Base-by-base conservation (phyloP, 495 filamentous ascomycete species). In the Lasiosphaeria miniovina region DNA sequence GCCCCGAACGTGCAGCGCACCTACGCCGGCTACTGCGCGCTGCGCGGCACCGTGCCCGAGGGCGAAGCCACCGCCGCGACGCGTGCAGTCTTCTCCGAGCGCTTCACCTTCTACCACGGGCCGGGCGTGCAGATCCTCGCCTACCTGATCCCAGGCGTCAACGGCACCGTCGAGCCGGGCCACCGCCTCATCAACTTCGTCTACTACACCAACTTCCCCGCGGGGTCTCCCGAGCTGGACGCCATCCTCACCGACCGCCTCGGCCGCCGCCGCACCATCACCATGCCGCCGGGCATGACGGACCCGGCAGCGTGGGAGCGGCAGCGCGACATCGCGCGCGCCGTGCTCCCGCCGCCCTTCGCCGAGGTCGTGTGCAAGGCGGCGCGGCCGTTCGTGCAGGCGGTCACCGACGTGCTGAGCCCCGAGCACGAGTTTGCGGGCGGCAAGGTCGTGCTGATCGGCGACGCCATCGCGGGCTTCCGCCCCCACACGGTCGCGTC, bases 61-160 rank as follows among this genome's bases (percentile, higher is more conserved):
- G 88, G 90, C 74, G 82, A 84, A 61, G 87, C 85, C 17, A 90
- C 94, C 64, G 91, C 93, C 65, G 84, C 88, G 57, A 69, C 82
- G 0, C 88, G 91, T 33, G 80, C 81, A 24, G 70, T 81, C 12
- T 78, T 85, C 45, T 72, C 84, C 52, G 86, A 90, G 55, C 61
- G 65, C 0, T 78, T 80, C 66, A 78, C 75, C 48, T 82, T 78
- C 65, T 81, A 73, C 65, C 75, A 77, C 60, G 65, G 68, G 15
- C 65, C 66, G 9, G 72, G 73, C n/a, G 65, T 76, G 11, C 74
- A 81, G 59, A 77, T 79, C 58, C 69, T 79, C 10, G 75, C 76
- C 14, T 85, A 86, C 61, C 71, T 80, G 12, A 85, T 86, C 48
- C 80, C 82, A 0, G 82, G 80, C 2, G 58, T 71, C 14, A 68